phyloP scores from a whole-genome alignment of 352 stramenopile species.

The Globisporangium irregulare region DNA sequence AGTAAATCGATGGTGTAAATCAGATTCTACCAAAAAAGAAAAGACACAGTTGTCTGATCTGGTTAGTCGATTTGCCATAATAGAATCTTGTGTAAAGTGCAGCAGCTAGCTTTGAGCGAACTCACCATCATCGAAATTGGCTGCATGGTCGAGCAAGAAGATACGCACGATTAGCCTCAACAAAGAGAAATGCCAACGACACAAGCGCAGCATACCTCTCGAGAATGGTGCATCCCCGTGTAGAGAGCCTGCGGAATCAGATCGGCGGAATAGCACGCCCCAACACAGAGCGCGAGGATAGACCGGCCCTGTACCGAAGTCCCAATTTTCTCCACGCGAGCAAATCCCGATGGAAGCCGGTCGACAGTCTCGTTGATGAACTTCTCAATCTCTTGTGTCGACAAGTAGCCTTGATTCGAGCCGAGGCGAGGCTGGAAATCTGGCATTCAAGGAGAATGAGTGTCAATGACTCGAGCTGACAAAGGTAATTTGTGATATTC shows the following conservation, averaged over 20 bases:
- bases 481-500: background rate
- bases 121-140: slow-evolving; percentile 87
- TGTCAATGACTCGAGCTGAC: background rate
- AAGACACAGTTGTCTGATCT: background rate
- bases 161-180: background rate
- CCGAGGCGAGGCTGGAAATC: slow-evolving; percentile 52
- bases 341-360: slow-evolving; percentile 37
- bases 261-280: slow-evolving; percentile 30
- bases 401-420: slow-evolving; percentile 60
- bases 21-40: slow-evolving; percentile 43
- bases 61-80: background rate
- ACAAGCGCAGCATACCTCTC: slow-evolving; percentile 41
- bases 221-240: slow-evolving; percentile 82
- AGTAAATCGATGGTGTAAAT: slow-evolving; percentile 84
- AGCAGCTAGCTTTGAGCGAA: background rate
- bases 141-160: slow-evolving; percentile 18
- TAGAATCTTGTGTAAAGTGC: background rate
- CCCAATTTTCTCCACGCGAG: slow-evolving; percentile 56
- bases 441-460: background rate
- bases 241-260: slow-evolving; percentile 60
- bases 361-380: slow-evolving; percentile 46
- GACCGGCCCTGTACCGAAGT: slow-evolving; percentile 53
- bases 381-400: slow-evolving; percentile 49
- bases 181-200: background rate
- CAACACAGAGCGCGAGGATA: slow-evolving; percentile 67